Conservation (phyloP, 225 moss, liverwort and hornwort species). For the Polytrichum commune region DNA sequence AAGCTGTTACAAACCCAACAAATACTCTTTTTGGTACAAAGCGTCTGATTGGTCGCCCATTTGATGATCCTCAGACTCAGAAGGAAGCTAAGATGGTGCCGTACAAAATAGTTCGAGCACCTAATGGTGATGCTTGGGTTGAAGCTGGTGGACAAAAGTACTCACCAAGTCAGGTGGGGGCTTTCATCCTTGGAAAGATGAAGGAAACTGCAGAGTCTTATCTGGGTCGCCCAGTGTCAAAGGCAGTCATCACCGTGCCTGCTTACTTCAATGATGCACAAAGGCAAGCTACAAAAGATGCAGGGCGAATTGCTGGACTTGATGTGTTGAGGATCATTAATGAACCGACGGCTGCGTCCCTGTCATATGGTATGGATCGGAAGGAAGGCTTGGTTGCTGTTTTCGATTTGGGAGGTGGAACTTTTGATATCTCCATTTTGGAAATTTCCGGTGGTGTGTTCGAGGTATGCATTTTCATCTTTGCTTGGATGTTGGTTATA, state of each 20-base stretch:
- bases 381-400: conserved; percentile 89
- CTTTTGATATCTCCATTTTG: conserved; percentile 83
- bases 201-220: conserved; percentile 59
- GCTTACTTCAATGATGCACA: conserved; percentile 61
- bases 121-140: conserved; percentile 55
- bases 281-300: conserved; percentile 59
- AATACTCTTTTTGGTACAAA: conserved; percentile 54
- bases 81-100: conserved; percentile 62
- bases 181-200: conserved; percentile 56
- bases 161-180: conserved; percentile 56
- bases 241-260: conserved; percentile 59
- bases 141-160: conserved; percentile 57
- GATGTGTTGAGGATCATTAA: conserved; percentile 86
- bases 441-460: conserved; percentile 94
- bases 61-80: conserved; percentile 42
- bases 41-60: conserved; percentile 48
- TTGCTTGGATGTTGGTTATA: no score
- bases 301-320: conserved; percentile 70
- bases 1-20: conserved; percentile 44
- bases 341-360: conserved; percentile 78
- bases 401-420: conserved; percentile 93
- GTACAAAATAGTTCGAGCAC: conserved; percentile 42
- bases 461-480: conserved; percentile 47
- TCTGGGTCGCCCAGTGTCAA: conserved; percentile 44
- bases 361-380: conserved; percentile 94